phyloP scores from a whole-genome alignment of 2,329 filamentous ascomycete genomes.

The Cyanodermella asteris region DNA sequence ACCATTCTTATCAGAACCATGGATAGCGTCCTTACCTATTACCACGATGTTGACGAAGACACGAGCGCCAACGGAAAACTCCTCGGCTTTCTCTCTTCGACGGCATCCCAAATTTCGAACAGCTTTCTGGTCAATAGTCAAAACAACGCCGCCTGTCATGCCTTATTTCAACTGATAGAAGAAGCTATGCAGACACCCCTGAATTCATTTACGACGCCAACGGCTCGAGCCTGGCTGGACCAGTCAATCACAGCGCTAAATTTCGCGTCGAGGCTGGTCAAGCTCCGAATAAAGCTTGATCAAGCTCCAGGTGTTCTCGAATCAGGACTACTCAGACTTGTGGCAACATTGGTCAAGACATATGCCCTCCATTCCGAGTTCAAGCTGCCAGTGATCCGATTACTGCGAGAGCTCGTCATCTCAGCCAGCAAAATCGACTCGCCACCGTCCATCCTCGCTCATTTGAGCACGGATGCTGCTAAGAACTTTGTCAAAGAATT shows the following conservation, averaged over 20 bases:
- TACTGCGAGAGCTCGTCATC: conserved; percentile 53
- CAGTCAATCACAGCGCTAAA: conserved; percentile 42
- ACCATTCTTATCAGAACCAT: conserved; percentile 47
- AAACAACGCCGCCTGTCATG: conserved; percentile 52
- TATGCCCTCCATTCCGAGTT: conserved; percentile 49
- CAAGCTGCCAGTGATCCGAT: conserved; percentile 39
- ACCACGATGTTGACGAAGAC: conserved; percentile 51
- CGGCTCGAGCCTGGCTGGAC: conserved; percentile 31
- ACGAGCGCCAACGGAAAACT: conserved; percentile 25
- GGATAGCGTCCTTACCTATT: conserved; percentile 46
- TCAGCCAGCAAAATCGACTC: conserved; percentile 47
- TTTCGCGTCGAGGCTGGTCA: conserved; percentile 49
- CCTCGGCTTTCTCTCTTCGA: conserved; percentile 43
- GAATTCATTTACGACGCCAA: conserved; percentile 39
- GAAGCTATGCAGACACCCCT: conserved; percentile 36
- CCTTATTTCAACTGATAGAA: conserved; percentile 49
- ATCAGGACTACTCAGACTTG: conserved; percentile 58
- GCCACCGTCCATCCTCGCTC: conserved; percentile 80
- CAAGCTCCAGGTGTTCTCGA: conserved; percentile 46
- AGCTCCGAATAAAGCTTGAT: conserved; percentile 42
- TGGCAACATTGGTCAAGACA: conserved; percentile 53
- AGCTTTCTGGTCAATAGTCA: conserved; percentile 51
- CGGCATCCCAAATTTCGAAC: conserved; percentile 55
- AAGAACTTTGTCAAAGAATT: conserved; percentile 66
- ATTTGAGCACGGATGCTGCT: conserved; percentile 61